A percentile compares a stretch with the other conserved stretches of the same genome.
phyloP scores from a whole-genome alignment of 306 rosid genomes.

The Sechiopsis laciniata region DNA sequence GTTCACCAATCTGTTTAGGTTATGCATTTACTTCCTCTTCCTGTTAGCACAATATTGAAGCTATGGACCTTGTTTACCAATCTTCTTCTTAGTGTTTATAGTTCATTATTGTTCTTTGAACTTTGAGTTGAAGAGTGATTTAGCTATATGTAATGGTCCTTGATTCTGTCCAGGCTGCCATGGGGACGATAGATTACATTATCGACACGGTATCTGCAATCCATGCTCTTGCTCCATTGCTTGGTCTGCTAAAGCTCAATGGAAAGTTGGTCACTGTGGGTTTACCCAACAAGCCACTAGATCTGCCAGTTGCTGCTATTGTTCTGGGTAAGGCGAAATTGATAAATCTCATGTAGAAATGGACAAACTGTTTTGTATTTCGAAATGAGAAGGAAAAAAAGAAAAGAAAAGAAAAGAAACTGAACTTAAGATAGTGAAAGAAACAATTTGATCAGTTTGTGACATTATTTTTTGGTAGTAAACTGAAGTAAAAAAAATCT shows the following conservation, averaged over 20 bases:
- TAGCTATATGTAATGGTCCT: not conserved
- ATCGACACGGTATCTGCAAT: conserved; percentile 76
- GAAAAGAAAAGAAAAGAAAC: not conserved
- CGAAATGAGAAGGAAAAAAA: not conserved
- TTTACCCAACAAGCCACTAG: conserved; percentile 68
- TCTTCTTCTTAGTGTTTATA: not conserved
- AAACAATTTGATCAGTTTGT: not conserved
- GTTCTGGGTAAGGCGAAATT: conserved; percentile 45
- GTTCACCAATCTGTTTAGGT: not conserved
- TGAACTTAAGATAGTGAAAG: not conserved
- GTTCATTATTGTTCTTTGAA: not conserved
- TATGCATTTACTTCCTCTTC: not conserved
- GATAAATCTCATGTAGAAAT: not conserved
- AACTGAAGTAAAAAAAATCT: not conserved
- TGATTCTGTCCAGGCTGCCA: conserved; percentile 43
- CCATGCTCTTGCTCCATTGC: conserved; percentile 61
- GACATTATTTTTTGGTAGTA: conserved; percentile 15
- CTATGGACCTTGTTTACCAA: not conserved
- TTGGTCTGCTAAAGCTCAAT: conserved; percentile 70
- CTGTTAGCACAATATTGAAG: not conserved
- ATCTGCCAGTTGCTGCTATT: conserved; percentile 57
- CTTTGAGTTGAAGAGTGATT: not conserved
- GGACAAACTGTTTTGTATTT: not conserved
- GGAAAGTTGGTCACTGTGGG: conserved; percentile 78
- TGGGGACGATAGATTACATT: conserved; percentile 75